Evolutionary conservation across 352 stramenopile species (phyloP).

Genomic region (Phytophthora cryptogea): DNA sequence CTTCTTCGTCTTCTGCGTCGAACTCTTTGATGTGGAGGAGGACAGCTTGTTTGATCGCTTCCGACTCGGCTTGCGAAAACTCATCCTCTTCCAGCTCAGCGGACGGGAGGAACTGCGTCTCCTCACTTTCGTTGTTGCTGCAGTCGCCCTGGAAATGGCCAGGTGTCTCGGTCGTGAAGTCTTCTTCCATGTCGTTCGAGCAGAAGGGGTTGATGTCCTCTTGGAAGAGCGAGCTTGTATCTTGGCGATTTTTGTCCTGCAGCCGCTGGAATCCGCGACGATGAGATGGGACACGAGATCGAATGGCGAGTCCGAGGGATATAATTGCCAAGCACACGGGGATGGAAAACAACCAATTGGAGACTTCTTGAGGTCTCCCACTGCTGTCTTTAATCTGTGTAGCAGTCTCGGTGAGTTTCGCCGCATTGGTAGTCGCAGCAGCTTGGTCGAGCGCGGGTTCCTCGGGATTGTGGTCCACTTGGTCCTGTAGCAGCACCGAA

Average conservation of each 20-base stretch:
- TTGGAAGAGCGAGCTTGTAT: slow-evolving; percentile 7
- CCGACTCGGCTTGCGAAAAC: slow-evolving; percentile 16
- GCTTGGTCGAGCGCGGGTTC: slow-evolving; percentile 19
- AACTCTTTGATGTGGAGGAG: slow-evolving; percentile 37
- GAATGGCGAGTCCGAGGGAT: slow-evolving; percentile 46
- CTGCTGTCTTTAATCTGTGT: slow-evolving; percentile 8
- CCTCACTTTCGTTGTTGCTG: slow-evolving; percentile 25
- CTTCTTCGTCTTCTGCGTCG: slow-evolving; percentile 25
- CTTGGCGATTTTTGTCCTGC: slow-evolving; percentile 30
- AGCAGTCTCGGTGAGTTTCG: slow-evolving; percentile 19
- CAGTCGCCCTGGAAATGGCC: slow-evolving; percentile 31
- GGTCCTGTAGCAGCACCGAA: slow-evolving; percentile 27
- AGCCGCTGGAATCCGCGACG: slow-evolving; percentile 45
- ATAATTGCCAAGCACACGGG: slow-evolving; percentile 47
- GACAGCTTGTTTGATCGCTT: slow-evolving; percentile 32
- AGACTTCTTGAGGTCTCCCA: slow-evolving; percentile 22
- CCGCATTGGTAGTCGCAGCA: slow-evolving; percentile 13
- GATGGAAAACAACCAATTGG: slow-evolving; percentile 52
- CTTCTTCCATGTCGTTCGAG: slow-evolving; percentile 22
- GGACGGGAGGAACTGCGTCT: slow-evolving; percentile 23
- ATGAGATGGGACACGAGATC: slow-evolving; percentile 7
- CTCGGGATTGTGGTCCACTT: slow-evolving; percentile 17
- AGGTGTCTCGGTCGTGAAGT: slow-evolving; percentile 43
- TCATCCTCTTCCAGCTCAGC: slow-evolving; percentile 18
- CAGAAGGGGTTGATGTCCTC: slow-evolving; percentile 87